Evolutionary conservation across 2,329 filamentous ascomycete genomes (phyloP).

Genomic region (Exserohilum rostratum): DNA sequence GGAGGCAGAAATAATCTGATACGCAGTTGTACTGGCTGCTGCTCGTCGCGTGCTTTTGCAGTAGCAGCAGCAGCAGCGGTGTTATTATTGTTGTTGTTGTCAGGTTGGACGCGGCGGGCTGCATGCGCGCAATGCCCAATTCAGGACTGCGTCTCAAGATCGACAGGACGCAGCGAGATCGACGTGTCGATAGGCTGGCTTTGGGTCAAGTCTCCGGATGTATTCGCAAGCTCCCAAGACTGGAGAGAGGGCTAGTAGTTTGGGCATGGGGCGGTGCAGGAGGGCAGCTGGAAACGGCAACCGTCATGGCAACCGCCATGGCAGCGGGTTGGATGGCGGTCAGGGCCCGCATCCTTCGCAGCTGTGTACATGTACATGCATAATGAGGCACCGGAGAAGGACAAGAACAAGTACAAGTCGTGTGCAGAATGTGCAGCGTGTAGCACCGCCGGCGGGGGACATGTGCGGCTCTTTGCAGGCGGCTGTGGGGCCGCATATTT

Average conservation of each 20-base stretch:
- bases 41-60: too few relatives aligned
- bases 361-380: constrained; percentile 13
- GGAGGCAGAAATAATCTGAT: too few relatives aligned
- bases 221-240: constrained; percentile 2
- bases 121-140: not conserved
- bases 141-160: constrained; percentile 1
- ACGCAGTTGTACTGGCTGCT: too few relatives aligned
- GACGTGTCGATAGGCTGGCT: constrained; percentile 5
- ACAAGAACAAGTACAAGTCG: too few relatives aligned
- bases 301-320: not conserved
- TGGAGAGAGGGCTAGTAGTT: not conserved
- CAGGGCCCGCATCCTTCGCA: not conserved
- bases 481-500: constrained; percentile 8
- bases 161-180: constrained; percentile 6
- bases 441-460: not conserved
- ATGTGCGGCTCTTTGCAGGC: constrained; percentile 4
- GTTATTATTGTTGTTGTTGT: not conserved
- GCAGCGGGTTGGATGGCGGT: constrained; percentile 1
- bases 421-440: not conserved
- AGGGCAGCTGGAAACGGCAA: not conserved
- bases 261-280: not conserved
- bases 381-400: not conserved
- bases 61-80: too few relatives aligned
- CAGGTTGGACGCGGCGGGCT: constrained; percentile 4
- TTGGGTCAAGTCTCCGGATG: constrained; percentile 1